Percentiles rank a stretch among this genome's conserved stretches.
These are phyloP conservation scores for Leishmania major DNA, from an alignment of 208 protist genomes.

Conservation along the genomic window DNA sequence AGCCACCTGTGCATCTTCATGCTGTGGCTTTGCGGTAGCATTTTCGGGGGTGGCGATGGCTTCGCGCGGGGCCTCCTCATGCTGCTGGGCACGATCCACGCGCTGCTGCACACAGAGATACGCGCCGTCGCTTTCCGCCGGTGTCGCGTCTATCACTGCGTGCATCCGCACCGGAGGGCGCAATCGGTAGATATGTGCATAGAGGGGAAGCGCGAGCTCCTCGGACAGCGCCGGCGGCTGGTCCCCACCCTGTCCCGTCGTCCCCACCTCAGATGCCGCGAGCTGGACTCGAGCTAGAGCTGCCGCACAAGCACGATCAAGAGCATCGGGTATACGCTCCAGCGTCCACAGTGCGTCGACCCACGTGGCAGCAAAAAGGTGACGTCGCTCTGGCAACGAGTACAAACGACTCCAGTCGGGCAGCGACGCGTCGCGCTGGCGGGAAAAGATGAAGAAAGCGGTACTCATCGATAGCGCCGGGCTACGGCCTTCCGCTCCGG, in stretches of 20 bases:
- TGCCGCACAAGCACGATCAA: slow-evolving; percentile 9
- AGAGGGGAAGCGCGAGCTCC: slow-evolving; percentile 34
- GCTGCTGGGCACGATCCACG: not conserved
- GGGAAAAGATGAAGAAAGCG: slow-evolving; percentile 37
- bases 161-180: slow-evolving; percentile 43
- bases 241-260: not conserved
- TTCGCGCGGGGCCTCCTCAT: not conserved
- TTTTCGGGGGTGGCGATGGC: slow-evolving; percentile 18
- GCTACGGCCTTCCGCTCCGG: not conserved
- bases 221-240: not conserved
- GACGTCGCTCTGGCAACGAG: slow-evolving; percentile 30
- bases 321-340: slow-evolving; percentile 35
- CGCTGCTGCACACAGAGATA: slow-evolving; percentile 1
- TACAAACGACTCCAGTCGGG: slow-evolving; percentile 38
- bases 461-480: not conserved
- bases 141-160: slow-evolving; percentile 10
- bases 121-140: not conserved
- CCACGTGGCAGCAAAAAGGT: slow-evolving; percentile 52
- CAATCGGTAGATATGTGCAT: slow-evolving; percentile 41
- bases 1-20: not conserved
- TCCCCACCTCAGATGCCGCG: not conserved
- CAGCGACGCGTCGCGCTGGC: slow-evolving; percentile 21
- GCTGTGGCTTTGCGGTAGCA: not conserved
- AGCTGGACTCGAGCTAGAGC: slow-evolving; percentile 6
- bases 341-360: slow-evolving; percentile 51